A percentile compares a stretch with the other conserved stretches of the same genome.
phyloP scores from a whole-genome alignment of 345 rosid species.

The Populus alba region DNA sequence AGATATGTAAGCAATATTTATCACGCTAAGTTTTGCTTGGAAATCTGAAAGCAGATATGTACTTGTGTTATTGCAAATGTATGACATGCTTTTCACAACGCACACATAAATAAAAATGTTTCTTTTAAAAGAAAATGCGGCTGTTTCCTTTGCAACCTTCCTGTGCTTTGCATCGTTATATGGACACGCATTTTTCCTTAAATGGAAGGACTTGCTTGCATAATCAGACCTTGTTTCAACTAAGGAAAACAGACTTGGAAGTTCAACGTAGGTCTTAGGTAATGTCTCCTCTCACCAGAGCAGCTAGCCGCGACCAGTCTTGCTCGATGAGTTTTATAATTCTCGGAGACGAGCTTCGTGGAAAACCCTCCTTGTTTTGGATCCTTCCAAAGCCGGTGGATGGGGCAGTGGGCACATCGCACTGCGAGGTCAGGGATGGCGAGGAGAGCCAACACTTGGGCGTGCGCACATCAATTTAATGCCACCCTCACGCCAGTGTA shows the following conservation, averaged over 20 bases:
- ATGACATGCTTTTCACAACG: not conserved
- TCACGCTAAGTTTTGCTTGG: slow-evolving; percentile 23
- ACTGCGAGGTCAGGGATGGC: too few species aligned
- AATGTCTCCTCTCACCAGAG: not conserved
- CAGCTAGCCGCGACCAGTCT: not conserved
- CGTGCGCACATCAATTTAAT: too few species aligned
- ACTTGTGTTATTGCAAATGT: not conserved
- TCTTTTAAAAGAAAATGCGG: not conserved
- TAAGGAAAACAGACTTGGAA: not conserved
- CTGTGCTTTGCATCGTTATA: not conserved
- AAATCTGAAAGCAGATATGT: slow-evolving; percentile 37
- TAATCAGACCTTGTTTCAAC: not conserved
- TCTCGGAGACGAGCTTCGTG: too few species aligned
- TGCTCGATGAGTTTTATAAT: not conserved
- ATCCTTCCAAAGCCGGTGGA: too few species aligned
- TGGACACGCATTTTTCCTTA: too few species aligned
- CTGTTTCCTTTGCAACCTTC: not conserved
- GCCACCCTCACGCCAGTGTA: too few species aligned
- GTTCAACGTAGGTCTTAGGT: not conserved
- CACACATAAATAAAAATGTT: not conserved
- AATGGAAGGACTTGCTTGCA: not conserved
- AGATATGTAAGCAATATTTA: not conserved
- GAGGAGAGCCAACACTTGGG: too few species aligned
- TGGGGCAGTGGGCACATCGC: too few species aligned
- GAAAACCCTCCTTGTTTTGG: too few species aligned